phyloP scores from a whole-genome alignment of 1,284 basidiomycete species.

The Mycocalia duriaeana region DNA sequence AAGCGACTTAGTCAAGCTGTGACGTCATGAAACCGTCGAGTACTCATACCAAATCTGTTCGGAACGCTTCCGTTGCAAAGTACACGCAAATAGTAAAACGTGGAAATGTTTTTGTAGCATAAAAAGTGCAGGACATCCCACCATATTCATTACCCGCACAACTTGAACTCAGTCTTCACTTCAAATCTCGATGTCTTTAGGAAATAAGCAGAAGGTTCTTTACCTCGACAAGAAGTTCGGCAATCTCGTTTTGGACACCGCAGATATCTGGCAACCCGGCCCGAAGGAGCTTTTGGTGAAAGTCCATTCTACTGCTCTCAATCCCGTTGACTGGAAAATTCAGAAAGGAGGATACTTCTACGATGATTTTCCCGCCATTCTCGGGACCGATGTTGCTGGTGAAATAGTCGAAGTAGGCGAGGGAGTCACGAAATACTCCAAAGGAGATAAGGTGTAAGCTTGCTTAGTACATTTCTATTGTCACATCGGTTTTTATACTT shows the following conservation, averaged over 20 bases:
- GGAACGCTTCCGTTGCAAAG: no score
- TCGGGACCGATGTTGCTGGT: constrained; percentile 46
- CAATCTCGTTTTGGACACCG: constrained; percentile 9
- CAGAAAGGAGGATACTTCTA: constrained; percentile 15
- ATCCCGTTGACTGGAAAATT: constrained; percentile 44
- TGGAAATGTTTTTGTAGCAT: no score
- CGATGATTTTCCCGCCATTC: constrained; percentile 25
- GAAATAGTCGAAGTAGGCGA: constrained; percentile 36
- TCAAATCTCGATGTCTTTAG: neutral
- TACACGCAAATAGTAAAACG: no score
- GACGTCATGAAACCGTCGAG: no score
- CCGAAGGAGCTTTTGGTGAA: constrained; percentile 40
- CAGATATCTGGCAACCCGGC: constrained; percentile 30
- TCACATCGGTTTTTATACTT: neutral
- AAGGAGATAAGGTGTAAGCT: neutral
- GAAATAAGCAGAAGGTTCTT: constrained; percentile 18
- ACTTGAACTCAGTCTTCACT: no score
- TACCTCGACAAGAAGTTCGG: constrained; percentile 13
- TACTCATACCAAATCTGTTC: no score
- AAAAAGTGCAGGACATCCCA: no score
- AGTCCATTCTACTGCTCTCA: constrained; percentile 36
- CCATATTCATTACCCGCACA: no score
- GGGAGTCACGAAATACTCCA: neutral
- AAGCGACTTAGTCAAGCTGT: no score
- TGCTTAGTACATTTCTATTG: neutral